phyloP scores from a whole-genome alignment of 257 asterid genomes.

The Capsicum baccatum region DNA sequence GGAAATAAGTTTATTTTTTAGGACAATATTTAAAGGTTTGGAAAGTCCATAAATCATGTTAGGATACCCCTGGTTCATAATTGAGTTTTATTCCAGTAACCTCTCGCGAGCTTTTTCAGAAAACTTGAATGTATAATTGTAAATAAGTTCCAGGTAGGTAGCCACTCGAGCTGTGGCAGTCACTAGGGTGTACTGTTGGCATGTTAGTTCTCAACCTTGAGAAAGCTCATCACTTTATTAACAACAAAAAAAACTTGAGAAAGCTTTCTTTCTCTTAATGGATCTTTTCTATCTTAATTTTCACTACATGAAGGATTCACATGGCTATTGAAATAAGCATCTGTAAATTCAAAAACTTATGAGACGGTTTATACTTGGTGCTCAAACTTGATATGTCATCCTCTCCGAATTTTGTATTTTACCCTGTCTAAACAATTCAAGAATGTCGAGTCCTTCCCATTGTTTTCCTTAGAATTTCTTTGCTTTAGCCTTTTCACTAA shows the following conservation, averaged over 20 bases:
- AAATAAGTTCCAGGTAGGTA: not conserved
- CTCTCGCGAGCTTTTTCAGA: not conserved
- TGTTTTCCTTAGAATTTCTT: not conserved
- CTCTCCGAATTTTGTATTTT: not conserved
- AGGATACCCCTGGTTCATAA: not conserved
- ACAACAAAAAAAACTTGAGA: not conserved
- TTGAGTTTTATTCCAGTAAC: not conserved
- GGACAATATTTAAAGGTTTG: not conserved
- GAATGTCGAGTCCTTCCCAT: not conserved
- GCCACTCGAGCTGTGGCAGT: not conserved
- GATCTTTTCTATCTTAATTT: not conserved
- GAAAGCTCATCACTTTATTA: not conserved
- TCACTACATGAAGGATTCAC: not conserved
- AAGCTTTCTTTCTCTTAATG: not conserved
- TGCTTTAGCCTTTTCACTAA: not conserved
- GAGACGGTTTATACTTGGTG: not conserved
- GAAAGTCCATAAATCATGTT: not conserved
- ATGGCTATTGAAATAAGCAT: not conserved
- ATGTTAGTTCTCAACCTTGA: constrained; percentile 5
- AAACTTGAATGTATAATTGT: not conserved
- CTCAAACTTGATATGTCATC: not conserved
- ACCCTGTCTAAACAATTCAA: not conserved
- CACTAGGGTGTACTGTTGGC: not conserved
- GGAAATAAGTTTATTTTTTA: not conserved
- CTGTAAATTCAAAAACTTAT: not conserved